phyloP scores from a whole-genome alignment of 306 rosid genomes.

The Notholithocarpus densiflorus region DNA sequence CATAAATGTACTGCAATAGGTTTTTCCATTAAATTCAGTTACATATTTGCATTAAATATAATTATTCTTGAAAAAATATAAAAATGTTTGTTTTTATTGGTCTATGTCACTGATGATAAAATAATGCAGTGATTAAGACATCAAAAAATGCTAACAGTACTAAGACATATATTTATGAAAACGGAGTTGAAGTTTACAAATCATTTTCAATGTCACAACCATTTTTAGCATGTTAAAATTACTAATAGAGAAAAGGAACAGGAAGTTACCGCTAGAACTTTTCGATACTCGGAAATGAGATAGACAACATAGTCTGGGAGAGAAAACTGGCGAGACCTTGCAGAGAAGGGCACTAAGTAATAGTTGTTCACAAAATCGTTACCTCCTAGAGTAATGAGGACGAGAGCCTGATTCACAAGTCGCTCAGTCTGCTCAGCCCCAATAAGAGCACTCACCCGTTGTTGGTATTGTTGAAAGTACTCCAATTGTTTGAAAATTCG shows the following conservation, averaged over 20 bases:
- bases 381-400: slow-evolving; percentile 80
- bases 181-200: too few relatives aligned
- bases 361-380: slow-evolving; percentile 90
- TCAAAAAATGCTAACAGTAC: too few relatives aligned
- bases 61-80: too few relatives aligned
- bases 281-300: slow-evolving; percentile 67
- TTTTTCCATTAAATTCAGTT: too few relatives aligned
- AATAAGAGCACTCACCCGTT: slow-evolving; percentile 48
- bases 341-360: slow-evolving; percentile 72
- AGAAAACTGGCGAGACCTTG: slow-evolving; percentile 79
- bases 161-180: too few relatives aligned
- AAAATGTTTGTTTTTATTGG: too few relatives aligned
- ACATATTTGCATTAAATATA: too few relatives aligned
- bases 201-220: too few relatives aligned
- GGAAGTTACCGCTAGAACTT: slow-evolving; percentile 46
- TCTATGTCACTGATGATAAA: too few relatives aligned
- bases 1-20: too few relatives aligned
- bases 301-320: slow-evolving; percentile 73
- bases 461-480: slow-evolving; percentile 58
- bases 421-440: slow-evolving; percentile 38
- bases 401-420: slow-evolving; percentile 54
- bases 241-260: background rate
- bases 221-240: too few relatives aligned
- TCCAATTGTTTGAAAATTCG: slow-evolving; percentile 53
- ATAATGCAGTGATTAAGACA: too few relatives aligned